These are phyloP conservation scores for Dillenia suffruticosa DNA, from an alignment of 164 flowering plant genomes.

Conservation along the genomic window DNA sequence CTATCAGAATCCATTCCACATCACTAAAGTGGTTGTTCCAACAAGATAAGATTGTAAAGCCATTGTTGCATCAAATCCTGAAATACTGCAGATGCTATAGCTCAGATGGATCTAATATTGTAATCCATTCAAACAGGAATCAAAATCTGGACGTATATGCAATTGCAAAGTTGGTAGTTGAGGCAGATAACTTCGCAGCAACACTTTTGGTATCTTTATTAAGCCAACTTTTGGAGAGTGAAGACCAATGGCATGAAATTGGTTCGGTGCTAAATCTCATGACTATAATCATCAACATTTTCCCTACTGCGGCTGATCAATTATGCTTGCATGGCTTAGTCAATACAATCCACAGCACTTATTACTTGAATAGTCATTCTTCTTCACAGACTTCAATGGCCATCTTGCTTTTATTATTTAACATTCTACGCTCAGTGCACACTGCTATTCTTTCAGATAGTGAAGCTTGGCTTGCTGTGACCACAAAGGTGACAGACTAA, in stretches of 20 bases:
- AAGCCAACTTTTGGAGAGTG: constrained; percentile 47
- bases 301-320: constrained; percentile 64
- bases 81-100: constrained; percentile 43
- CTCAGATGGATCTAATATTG: constrained; percentile 14
- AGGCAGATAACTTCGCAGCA: constrained; percentile 59
- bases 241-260: constrained; percentile 41
- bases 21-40: constrained; percentile 87
- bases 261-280: constrained; percentile 43
- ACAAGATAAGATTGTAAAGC: constrained; percentile 56
- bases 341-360: constrained; percentile 40
- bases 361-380: constrained; percentile 19
- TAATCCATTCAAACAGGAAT: constrained; percentile 18
- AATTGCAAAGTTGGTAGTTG: constrained; percentile 58
- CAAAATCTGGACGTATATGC: constrained; percentile 19
- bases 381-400: constrained; percentile 29
- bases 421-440: constrained; percentile 41
- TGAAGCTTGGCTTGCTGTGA: constrained; percentile 60
- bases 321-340: constrained; percentile 64
- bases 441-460: constrained; percentile 46
- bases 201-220: constrained; percentile 47
- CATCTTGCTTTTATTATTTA: constrained; percentile 41
- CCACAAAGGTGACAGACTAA: constrained; percentile 50
- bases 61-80: constrained; percentile 59
- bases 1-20: constrained; percentile 40
- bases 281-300: constrained; percentile 30